Percentiles rank a stretch among this genome's conserved stretches.
Evolutionary conservation across 805 yeast species (phyloP).

Genomic region (Starmera dryadoides): DNA sequence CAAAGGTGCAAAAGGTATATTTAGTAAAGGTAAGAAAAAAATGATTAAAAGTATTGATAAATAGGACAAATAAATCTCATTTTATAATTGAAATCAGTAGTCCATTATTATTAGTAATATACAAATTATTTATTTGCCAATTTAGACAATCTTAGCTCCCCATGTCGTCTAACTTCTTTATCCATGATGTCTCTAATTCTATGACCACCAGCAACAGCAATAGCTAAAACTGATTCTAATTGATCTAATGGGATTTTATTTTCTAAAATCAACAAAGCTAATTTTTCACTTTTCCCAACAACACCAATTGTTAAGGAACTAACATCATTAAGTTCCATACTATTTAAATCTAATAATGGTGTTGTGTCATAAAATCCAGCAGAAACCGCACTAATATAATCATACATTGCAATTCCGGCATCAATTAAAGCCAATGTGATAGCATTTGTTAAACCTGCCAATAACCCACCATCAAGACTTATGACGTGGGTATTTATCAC

Average conservation of each 20-base stretch:
- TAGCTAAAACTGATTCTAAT: constrained; percentile 65
- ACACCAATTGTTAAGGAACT: constrained; percentile 77
- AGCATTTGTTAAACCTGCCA: constrained; percentile 77
- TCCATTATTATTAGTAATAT: too few species aligned
- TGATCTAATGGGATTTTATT: constrained; percentile 80
- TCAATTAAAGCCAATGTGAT: constrained; percentile 85
- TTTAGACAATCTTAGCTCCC: constrained; percentile 48
- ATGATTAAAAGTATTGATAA: constrained; percentile 21
- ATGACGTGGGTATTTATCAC: constrained; percentile 68
- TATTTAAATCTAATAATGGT: constrained; percentile 77
- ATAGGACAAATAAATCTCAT: background rate
- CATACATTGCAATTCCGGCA: constrained; percentile 93
- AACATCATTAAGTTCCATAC: constrained; percentile 78
- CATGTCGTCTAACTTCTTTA: constrained; percentile 69
- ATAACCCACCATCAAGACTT: constrained; percentile 84
- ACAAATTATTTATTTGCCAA: constrained; percentile 16
- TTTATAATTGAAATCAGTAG: too few species aligned
- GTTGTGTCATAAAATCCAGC: constrained; percentile 75
- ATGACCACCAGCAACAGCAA: constrained; percentile 85
- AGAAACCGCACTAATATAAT: constrained; percentile 73
- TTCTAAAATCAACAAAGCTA: constrained; percentile 72
- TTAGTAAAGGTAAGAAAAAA: constrained; percentile 49
- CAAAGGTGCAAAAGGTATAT: constrained; percentile 42
- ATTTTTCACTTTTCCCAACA: constrained; percentile 73
- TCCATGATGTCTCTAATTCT: constrained; percentile 82